phyloP scores from a whole-genome alignment of 2,329 filamentous ascomycete species.

The Arthrinium puccinioides region DNA sequence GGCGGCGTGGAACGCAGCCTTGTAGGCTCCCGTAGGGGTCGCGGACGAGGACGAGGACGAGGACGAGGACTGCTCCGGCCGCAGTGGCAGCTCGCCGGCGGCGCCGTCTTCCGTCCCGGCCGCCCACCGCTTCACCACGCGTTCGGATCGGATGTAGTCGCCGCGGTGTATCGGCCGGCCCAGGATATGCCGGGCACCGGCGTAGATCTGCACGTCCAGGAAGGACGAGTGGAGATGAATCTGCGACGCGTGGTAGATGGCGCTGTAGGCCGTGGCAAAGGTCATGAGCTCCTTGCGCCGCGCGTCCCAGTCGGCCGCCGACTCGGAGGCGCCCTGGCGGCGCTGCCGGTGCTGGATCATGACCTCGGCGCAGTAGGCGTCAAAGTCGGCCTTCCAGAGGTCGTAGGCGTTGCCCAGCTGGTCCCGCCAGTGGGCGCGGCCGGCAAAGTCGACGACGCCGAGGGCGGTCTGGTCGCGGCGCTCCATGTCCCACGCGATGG shows the following conservation, averaged over 20 bases:
- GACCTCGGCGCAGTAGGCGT: conserved; percentile 37
- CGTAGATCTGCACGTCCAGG: conserved; percentile 55
- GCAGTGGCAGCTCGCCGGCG: not conserved
- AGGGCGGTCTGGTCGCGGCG: conserved; percentile 55
- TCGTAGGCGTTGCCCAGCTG: conserved; percentile 47
- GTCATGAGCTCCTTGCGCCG: conserved; percentile 30
- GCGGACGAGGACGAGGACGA: too few relatives aligned
- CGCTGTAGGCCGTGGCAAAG: conserved; percentile 41
- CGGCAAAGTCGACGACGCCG: conserved; percentile 26
- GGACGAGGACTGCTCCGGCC: not conserved
- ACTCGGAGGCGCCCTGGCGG: conserved; percentile 18
- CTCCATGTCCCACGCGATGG: conserved; percentile 54
- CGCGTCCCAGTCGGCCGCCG: conserved; percentile 15
- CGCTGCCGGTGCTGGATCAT: conserved; percentile 6
- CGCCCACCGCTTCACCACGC: conserved; percentile 44
- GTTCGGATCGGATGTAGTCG: conserved; percentile 43
- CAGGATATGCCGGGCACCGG: conserved; percentile 51
- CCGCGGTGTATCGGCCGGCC: conserved; percentile 42
- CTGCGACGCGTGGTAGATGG: conserved; percentile 52
- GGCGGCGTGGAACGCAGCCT: conserved; percentile 47
- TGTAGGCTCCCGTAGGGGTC: conserved; percentile 26
- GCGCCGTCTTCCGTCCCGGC: conserved; percentile 15
- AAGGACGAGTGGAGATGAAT: conserved; percentile 51
- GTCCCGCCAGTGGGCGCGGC: conserved; percentile 33
- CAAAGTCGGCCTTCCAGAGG: conserved; percentile 51